Percentiles rank a stretch among this genome's conserved stretches.
Evolutionary conservation across 208 protist genomes (phyloP).

Genomic region (Trypanosomatidae sp.): DNA sequence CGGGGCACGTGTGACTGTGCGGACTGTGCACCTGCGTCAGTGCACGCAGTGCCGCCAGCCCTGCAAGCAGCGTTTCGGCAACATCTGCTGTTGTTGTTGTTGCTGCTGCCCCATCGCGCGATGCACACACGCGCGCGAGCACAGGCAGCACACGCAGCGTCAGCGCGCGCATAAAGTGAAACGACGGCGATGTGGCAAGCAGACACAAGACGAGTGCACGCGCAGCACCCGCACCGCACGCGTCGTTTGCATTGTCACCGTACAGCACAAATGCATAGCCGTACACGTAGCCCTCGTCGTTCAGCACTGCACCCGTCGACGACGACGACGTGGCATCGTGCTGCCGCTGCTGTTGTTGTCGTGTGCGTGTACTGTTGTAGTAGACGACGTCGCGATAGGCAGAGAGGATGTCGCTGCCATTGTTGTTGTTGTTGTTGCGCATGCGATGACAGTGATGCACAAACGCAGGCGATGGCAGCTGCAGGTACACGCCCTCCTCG

Average conservation of each 20-base stretch:
- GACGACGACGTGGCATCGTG: too few species aligned
- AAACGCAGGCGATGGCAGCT: slow-evolving; percentile 28
- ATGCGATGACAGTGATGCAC: slow-evolving; percentile 8
- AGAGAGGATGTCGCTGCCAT: too few species aligned
- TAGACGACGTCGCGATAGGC: too few species aligned
- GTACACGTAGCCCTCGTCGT: slow-evolving; percentile 29
- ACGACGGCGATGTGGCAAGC: slow-evolving; percentile 27
- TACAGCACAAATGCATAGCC: slow-evolving; percentile 27
- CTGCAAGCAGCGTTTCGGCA: neutral
- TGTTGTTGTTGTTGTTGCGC: neutral
- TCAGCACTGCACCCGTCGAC: neutral
- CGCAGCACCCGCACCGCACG: neutral
- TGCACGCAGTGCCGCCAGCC: neutral
- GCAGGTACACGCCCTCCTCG: slow-evolving; percentile 47
- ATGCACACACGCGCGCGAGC: slow-evolving; percentile 7
- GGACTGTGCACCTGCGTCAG: too few species aligned
- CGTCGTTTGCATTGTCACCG: slow-evolving; percentile 6
- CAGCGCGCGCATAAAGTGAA: slow-evolving; percentile 34
- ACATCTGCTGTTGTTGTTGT: slow-evolving; percentile 5
- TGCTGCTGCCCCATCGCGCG: neutral
- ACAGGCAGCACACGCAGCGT: slow-evolving; percentile 19
- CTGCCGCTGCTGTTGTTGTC: neutral
- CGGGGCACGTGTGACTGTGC: neutral
- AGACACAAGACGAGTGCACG: slow-evolving; percentile 28
- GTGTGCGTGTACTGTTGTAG: too few species aligned